Percentiles rank a stretch among this genome's conserved stretches.
Evolutionary conservation across 768 basidiomycete genomes (phyloP).

Genomic region (Dictyophora rubrovolvata): DNA sequence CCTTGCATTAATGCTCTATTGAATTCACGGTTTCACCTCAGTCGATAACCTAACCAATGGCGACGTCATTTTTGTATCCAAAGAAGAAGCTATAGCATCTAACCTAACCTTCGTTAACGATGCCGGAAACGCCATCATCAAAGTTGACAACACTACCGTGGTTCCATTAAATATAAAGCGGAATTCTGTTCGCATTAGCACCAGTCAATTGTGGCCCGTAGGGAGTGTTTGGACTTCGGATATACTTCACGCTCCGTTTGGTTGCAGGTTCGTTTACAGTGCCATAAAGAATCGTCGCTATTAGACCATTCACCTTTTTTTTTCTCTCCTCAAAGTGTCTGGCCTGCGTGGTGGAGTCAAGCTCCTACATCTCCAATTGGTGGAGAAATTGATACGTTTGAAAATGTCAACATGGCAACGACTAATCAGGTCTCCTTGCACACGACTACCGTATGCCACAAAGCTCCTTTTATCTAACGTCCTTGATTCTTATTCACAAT

Average conservation of each 20-base stretch:
- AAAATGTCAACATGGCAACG: background rate
- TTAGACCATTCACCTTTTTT: background rate
- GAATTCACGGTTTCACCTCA: slow-evolving; percentile 17
- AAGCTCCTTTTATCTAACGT: background rate
- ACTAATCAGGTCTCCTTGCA: background rate
- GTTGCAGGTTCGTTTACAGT: slow-evolving; percentile 26
- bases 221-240: slow-evolving; percentile 38
- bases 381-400: slow-evolving; percentile 18
- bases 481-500: background rate
- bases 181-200: slow-evolving; percentile 47
- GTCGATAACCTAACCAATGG: slow-evolving; percentile 65
- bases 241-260: slow-evolving; percentile 39
- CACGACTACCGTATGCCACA: background rate
- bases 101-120: slow-evolving; percentile 54
- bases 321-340: slow-evolving; percentile 13
- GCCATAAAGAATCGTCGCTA: no score
- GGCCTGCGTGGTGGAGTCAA: slow-evolving; percentile 25
- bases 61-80: slow-evolving; percentile 43
- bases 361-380: background rate
- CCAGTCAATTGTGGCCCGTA: slow-evolving; percentile 27
- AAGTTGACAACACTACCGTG: slow-evolving; percentile 58
- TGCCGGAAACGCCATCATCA: slow-evolving; percentile 66
- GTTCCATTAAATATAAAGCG: slow-evolving; percentile 40
- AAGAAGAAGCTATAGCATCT: slow-evolving; percentile 30
- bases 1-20: background rate